phyloP scores from a whole-genome alignment of 495 filamentous ascomycete genomes.

The Letharia columbiana region DNA sequence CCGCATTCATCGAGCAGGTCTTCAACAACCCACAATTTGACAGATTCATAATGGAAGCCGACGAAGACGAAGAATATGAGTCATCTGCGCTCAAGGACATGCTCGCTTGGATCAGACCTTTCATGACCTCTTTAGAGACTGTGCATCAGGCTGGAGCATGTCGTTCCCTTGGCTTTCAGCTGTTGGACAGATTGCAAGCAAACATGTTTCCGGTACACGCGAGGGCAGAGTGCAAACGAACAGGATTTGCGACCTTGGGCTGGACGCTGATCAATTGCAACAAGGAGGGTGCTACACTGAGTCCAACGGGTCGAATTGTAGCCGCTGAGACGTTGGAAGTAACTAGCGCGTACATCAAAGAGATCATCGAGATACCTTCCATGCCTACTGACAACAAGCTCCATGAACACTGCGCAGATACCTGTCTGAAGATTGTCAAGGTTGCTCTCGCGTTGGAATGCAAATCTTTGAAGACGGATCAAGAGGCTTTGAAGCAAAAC shows the following conservation, averaged over 20 bases:
- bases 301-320: conserved; percentile 45
- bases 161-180: conserved; percentile 57
- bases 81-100: conserved; percentile 50
- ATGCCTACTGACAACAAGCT: conserved; percentile 9
- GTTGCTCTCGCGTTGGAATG: conserved; percentile 68
- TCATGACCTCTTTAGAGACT: conserved; percentile 66
- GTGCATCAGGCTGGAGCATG: conserved; percentile 64
- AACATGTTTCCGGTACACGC: conserved; percentile 37
- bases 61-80: conserved; percentile 45
- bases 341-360: conserved; percentile 39
- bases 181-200: conserved; percentile 58
- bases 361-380: conserved; percentile 35
- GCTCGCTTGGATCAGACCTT: conserved; percentile 63
- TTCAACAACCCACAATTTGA: conserved; percentile 63
- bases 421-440: conserved; percentile 37
- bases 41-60: conserved; percentile 48
- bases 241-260: conserved; percentile 42
- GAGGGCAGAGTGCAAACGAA: conserved; percentile 42
- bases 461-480: conserved; percentile 62
- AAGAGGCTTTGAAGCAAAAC: conserved; percentile 51
- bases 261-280: conserved; percentile 46
- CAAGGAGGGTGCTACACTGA: conserved; percentile 40
- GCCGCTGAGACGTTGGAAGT: conserved; percentile 47
- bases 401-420: conserved; percentile 14
- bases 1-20: conserved; percentile 64